phyloP scores from a whole-genome alignment of 2,329 filamentous ascomycete genomes.

The Venturia pyrina region DNA sequence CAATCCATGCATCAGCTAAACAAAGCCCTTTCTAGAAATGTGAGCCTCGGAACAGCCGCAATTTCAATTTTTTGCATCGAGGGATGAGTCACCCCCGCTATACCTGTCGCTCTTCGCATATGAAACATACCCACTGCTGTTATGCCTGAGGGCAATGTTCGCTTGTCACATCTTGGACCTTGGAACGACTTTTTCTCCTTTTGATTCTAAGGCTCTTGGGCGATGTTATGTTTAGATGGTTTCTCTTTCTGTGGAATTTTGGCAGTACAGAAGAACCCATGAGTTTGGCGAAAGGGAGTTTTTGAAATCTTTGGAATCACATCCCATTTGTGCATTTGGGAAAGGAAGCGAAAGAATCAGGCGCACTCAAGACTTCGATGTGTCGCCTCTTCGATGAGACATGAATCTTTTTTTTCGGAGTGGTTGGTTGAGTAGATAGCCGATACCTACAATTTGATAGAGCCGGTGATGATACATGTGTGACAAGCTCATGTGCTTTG shows the following conservation, averaged over 20 bases:
- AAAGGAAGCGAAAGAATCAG: background rate
- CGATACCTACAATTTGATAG: background rate
- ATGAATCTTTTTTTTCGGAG: background rate
- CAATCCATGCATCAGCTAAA: conserved; percentile 1
- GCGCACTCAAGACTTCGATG: background rate
- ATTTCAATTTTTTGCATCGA: background rate
- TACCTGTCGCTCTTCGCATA: background rate
- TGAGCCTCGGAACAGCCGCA: background rate
- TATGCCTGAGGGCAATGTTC: background rate
- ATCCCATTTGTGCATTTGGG: background rate
- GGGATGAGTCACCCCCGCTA: background rate
- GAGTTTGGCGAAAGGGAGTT: background rate
- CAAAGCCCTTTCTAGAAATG: background rate
- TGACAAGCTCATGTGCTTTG: no score
- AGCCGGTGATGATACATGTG: background rate
- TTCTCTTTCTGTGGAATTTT: background rate
- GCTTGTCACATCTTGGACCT: background rate
- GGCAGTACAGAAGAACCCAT: background rate
- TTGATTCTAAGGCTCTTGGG: background rate
- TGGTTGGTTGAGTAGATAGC: background rate
- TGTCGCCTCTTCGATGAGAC: background rate
- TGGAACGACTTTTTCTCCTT: background rate
- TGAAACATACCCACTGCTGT: background rate
- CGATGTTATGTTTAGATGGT: background rate
- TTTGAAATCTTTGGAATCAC: background rate